Evolutionary conservation across 805 yeast species (phyloP), one percentile per base, ranked within the genome.

Genomic region (Suhomyces sp.): DNA sequence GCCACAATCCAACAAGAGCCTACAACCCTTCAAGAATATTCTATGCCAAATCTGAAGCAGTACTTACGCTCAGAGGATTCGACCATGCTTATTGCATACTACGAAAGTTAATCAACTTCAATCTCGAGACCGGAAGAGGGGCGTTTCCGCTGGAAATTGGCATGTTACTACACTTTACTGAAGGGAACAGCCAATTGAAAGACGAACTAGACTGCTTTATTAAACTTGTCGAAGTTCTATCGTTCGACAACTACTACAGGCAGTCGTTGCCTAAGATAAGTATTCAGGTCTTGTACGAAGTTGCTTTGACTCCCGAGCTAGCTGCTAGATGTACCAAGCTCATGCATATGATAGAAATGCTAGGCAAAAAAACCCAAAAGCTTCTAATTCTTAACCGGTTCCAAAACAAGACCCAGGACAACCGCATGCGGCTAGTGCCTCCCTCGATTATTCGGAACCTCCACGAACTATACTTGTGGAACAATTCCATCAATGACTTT

Each of bases 201-300:
- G 17, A 23, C 23, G 57, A 60, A 31, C n/a, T 54, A n/a, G 54
- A 51, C 23, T 40, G 53, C 42, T 56, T 55, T 23, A 22, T 49
- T 15, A 59, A 57, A 44, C 33, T 55, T 1, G 38, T 60, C 5
- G 63, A 62, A 36, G 26, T 58, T 9, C 48, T 62, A 3, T 49
- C 58, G 4, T 53, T 60, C 31, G 62, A 60, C 44, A 54, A 53
- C 35, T 57, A 54, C 42, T 56, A 57, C 52, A 47, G 50, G 23
- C 52, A 46, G 22, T 24, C 47, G 10, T 49, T 53, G 2, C 57
- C 59, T 2, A 23, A 33, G 9, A 50, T 58, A 35, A 44, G 45
- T 33, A 36, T 60, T 44, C 57, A 54, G 44, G 13, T 60, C 12
- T 45, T 42, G 35, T 58, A 56, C 48, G 47, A 53, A 13, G 23